Evolutionary conservation across 129 eudicot genomes (phyloP), one percentile per base, ranked within the genome.

Genomic region (Kitagawia praeruptora): DNA sequence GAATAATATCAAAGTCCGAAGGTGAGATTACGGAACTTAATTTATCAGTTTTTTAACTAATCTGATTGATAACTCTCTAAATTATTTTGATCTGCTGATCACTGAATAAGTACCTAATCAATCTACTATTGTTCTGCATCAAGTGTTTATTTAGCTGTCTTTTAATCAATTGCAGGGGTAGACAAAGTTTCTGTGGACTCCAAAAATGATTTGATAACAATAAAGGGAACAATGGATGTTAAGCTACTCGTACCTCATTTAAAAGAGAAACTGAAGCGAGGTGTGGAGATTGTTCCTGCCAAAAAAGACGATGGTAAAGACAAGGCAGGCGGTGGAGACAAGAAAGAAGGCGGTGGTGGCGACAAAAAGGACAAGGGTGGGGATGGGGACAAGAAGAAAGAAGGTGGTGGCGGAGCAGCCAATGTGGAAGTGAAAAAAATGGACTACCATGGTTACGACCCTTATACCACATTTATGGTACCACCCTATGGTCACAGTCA

Each of bases 161-260:
- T 18, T 27, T 46, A 19, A 45, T 45, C 9, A 28, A 75, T 75
- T 75, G 75, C 83, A 94, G 98, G 98, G 75, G 98, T 94, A 8
- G 76, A 91, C 14, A 71, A 81, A 3, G 93, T 91, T 13, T 75
- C 25, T 40, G 51, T 75, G 0, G 97, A 91, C 75, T 56, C 75
- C 10, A 47, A 80, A 61, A 94, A 88, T 79, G 93, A 91, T 82
- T 45, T 82, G 83, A 89, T 91, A 67, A 89, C 96, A 25, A 91
- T 88, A 18, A 87, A 85, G 74, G 98, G 98, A 53, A 94, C 93
- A 58, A 94, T 91, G 96, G 78, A 89, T 66, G 86, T 81, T 80
- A 89, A 94, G 77, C 96, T 89, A 67, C 87, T 94, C 37, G 39
- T 82, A 21, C 86, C 89, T 15, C 84, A 87, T 81, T 81, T 94